These are phyloP conservation scores for Asclepias syriaca DNA, from an alignment of 257 asterid species.

Conservation along the genomic window DNA sequence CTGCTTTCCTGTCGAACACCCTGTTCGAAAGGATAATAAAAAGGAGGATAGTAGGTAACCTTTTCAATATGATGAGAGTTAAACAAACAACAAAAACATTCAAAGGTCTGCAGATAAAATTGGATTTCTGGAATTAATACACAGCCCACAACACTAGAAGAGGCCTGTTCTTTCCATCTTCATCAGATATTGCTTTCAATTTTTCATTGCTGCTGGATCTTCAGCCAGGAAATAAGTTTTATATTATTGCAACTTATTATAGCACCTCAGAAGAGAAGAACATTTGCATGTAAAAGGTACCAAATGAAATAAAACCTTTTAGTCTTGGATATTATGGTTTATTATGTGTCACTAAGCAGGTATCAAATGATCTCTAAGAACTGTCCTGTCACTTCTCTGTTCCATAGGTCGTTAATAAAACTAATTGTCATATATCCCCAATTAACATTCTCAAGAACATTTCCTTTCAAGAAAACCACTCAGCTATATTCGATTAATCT, in stretches of 20 bases:
- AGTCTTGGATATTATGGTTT: neutral
- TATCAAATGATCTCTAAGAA: neutral
- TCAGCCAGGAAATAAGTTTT: neutral
- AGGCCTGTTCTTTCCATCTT: neutral
- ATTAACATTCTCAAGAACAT: neutral
- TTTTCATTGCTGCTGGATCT: neutral
- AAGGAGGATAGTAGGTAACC: slow-evolving; percentile 1
- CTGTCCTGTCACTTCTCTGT: neutral
- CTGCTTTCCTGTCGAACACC: slow-evolving; percentile 50
- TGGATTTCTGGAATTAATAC: neutral
- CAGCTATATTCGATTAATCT: neutral
- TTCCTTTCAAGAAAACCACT: neutral
- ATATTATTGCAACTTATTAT: neutral
- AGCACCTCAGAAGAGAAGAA: neutral
- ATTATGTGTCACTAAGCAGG: neutral
- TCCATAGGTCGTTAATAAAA: neutral
- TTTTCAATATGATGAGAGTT: neutral
- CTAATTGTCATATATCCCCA: neutral
- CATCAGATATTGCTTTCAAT: neutral
- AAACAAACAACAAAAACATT: slow-evolving; percentile 1
- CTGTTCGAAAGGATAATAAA: slow-evolving; percentile 31
- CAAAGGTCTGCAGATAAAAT: slow-evolving; percentile 6
- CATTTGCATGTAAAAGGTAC: neutral
- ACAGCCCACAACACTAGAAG: neutral
- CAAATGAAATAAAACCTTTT: neutral